Conservation (phyloP, 306 rosid genomes). For the Hippophae tibetana region DNA sequence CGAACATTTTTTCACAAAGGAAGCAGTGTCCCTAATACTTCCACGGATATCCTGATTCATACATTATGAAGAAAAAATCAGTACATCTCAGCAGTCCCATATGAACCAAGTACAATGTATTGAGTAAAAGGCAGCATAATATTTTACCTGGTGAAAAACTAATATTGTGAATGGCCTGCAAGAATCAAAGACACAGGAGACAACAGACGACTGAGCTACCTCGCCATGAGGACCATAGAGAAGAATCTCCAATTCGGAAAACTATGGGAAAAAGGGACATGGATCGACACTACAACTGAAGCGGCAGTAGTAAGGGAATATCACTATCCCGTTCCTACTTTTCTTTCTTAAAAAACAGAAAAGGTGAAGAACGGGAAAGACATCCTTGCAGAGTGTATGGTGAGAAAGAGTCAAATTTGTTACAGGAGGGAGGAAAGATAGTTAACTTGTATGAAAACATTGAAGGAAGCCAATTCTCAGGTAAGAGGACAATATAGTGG, state of each 20-base stretch:
- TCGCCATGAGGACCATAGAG: conserved; percentile 14
- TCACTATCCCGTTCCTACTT: conserved; percentile 38
- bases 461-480: not conserved
- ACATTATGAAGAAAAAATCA: no score
- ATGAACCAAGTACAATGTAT: no score
- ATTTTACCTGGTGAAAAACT: conserved; percentile 40
- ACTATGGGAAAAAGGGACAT: conserved; percentile 11
- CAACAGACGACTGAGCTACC: conserved; percentile 2
- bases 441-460: conserved; percentile 13
- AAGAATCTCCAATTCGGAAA: conserved; percentile 2
- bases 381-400: conserved; percentile 21
- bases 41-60: no score
- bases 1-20: no score
- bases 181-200: conserved; percentile 7
- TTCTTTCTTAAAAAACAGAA: conserved; percentile 62
- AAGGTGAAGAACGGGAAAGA: conserved; percentile 33
- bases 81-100: no score
- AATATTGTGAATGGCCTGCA: conserved; percentile 34
- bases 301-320: conserved; percentile 19
- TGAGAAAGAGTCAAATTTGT: conserved; percentile 17
- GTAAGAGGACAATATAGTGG: not conserved
- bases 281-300: conserved; percentile 21
- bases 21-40: no score
- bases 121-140: no score
- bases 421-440: conserved; percentile 18